Conservation (phyloP, 495 filamentous ascomycete species). For the Aspergillus wentii region DNA sequence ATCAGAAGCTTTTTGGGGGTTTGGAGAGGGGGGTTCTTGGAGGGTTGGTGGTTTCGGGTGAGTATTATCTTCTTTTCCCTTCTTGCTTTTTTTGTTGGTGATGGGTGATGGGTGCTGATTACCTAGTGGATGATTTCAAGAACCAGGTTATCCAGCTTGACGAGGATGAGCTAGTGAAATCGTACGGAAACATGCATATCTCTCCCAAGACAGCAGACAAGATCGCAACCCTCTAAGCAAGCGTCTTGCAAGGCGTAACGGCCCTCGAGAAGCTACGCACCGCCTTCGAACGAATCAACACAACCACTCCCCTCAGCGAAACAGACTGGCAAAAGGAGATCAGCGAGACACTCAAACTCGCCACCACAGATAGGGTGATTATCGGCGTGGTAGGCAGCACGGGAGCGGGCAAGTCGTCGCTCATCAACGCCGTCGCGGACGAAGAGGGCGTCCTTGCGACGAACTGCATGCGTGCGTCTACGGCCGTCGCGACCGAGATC, state of each 20-base stretch:
- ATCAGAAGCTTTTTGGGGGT: no score
- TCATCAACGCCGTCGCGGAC: conserved; percentile 57
- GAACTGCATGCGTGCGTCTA: conserved; percentile 61
- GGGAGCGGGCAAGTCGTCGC: conserved; percentile 54
- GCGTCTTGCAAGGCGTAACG: background rate
- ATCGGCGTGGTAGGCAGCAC: conserved; percentile 57
- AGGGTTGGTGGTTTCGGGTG: no score
- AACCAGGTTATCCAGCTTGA: no score
- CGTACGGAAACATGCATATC: background rate
- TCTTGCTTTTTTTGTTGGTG: conserved; percentile 2
- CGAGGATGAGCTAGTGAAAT: no score
- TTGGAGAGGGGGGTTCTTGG: no score
- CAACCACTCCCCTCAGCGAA: no score
- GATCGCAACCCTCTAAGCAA: background rate
- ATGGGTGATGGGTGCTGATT: conserved; percentile 1
- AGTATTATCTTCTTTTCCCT: no score
- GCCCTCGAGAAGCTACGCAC: no score
- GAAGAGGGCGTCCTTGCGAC: conserved; percentile 49
- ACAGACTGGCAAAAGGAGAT: conserved; percentile 3
- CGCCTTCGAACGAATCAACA: background rate
- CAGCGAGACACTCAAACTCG: conserved; percentile 4
- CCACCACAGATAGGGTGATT: conserved; percentile 34
- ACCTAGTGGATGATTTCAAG: no score
- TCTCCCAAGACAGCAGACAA: background rate
- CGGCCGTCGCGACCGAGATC: conserved; percentile 62